Percentiles rank a stretch among this genome's conserved stretches.
Conservation (phyloP, 176 grass and related monocot species). For the Coix lacrymajobi region DNA sequence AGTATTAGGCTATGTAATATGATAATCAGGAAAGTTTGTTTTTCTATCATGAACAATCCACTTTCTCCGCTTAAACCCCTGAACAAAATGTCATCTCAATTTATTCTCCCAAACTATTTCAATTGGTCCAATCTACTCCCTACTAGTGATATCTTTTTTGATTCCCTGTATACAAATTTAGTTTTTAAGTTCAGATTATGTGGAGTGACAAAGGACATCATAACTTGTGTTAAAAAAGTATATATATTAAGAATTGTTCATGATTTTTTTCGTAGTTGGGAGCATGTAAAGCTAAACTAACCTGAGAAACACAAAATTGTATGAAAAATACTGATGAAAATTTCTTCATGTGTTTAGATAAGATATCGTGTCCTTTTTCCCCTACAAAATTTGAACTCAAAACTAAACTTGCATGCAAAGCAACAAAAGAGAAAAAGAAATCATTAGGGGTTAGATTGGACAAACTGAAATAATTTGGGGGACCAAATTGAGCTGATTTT, state of each 20-base stretch:
- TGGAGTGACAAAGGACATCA: not conserved
- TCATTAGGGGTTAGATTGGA: not conserved
- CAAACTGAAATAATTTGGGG: not conserved
- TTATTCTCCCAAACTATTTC: not conserved
- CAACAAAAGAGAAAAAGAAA: not conserved
- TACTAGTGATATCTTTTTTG: not conserved
- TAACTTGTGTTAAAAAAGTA: not conserved
- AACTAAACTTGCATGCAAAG: no score
- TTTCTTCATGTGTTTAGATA: not conserved
- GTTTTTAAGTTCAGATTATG: not conserved
- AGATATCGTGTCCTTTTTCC: no score
- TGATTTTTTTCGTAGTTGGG: not conserved
- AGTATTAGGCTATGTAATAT: constrained; percentile 1
- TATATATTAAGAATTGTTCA: not conserved
- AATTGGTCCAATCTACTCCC: not conserved
- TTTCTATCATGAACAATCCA: not conserved
- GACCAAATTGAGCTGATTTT: not conserved
- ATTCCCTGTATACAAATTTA: not conserved
- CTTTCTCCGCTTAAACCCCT: not conserved
- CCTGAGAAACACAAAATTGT: not conserved
- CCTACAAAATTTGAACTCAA: no score
- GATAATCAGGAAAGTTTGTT: not conserved
- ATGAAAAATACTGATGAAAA: not conserved
- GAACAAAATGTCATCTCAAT: not conserved
- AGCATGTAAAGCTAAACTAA: not conserved